Base-by-base conservation (phyloP, 192 early-diverging fungal genomes). In the Backusella australiensis region DNA sequence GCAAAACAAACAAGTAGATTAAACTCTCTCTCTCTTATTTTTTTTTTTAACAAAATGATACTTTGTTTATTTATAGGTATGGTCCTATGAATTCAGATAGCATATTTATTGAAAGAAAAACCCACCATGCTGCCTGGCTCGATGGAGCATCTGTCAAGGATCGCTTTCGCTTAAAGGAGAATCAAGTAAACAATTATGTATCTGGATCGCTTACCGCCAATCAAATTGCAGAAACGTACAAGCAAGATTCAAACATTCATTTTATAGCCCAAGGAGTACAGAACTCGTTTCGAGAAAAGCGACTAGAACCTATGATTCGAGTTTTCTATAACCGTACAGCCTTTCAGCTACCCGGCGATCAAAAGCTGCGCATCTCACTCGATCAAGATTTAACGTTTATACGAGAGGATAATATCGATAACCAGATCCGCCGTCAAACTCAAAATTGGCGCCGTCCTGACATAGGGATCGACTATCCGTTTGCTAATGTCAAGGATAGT, bases 311-410 rank as follows among this genome's bases (percentile, higher is more conserved):
- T 71, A 86, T 95, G 32, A 83, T 97, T 74, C 91, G 98, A 70
- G 95, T 96, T 3, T 94, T 95, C 75, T 99, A 98, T 86, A 97
- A 97, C 84, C 93, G 98, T 75, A 98, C 96, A 15, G 98, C 98
- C 11, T 99, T 99, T 87, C 98, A 99, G 81, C 85, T 99, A 35
- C 98, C 98, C 4, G 96, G 94, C 29, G 95, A 97, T 86, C 90
- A 95, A 12, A 86, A 93, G 9, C 92, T 98, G 44, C 91, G 98
- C 46, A 96, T 99, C 68, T 97, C 96, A n/a, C 84, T 99, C 4
- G 98, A 99, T 80, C 96, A 96, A 0, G 95, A 99, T 78, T 85
- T 99, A 65, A 93, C 93, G 59, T 94, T 97, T 89, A 94, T 97
- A 75, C 94, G 98, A 34, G 98, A 99, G 79, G 98, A 99, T 82